Base-by-base conservation (phyloP, 345 rosid genomes). In the Citrus maxima region DNA sequence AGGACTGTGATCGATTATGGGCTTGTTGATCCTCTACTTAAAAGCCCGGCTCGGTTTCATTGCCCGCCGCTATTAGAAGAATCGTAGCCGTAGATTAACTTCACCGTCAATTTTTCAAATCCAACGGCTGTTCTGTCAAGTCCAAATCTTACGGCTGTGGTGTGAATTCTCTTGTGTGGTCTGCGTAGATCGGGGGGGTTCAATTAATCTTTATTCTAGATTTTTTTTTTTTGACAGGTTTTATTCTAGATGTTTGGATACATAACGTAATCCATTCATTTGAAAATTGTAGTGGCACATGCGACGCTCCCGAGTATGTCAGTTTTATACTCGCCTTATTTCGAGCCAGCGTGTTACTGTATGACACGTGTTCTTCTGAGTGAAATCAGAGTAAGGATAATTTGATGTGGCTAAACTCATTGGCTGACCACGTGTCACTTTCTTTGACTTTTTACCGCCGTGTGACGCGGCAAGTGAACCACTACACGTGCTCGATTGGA, bases 1-100 rank as follows among this genome's bases (percentile, higher is more conserved):
- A 59, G 14, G 54, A 58, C 60, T 21, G 10, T 49, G 72, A 32
- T 75, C 24, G 49, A 37, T 24, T 65, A 67, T 38, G 80, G 80
- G 65, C 80, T 46, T 22, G 38, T 7, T 69, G 85, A 67, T 73
- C 69, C 80, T 75, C 73, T 65, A 83, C 80, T 89, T 89, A 89
- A 81, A 89, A 82, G 83, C 85, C 84, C 66, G 67, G 32, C 8
- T 35, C 10, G 49, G 80, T 67, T 79, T 77, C 79, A 32, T 55
- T 25, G 65, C 67, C 75, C 79, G 83, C 86, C 86, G 79, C 79
- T 56, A 70, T 59, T 58, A 54, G 73, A 67, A 66, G 51, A 83
- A 89, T 87, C 89, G 56, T 16, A 69, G 67, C 86, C 92, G 86
- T 87, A 72, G 42, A 81, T 59, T 40, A 25, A 10, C 24, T 22